Evolutionary conservation across 1,284 basidiomycete genomes (phyloP).

Genomic region (Tilletia horrida): DNA sequence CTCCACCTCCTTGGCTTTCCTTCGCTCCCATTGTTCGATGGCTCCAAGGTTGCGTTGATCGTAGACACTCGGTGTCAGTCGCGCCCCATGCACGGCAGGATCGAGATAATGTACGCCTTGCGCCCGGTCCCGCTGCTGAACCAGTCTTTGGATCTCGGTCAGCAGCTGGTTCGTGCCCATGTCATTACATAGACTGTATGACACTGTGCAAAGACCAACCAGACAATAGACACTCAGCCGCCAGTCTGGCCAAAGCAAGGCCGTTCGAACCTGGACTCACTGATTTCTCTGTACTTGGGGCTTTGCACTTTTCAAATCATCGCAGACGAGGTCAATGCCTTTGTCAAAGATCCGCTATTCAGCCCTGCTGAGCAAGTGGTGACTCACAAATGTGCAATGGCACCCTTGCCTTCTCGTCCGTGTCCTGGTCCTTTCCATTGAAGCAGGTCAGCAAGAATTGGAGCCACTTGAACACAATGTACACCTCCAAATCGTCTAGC

Average conservation of each 20-base stretch:
- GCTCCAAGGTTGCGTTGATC: slow-evolving; percentile 86
- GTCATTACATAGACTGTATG: slow-evolving; percentile 50
- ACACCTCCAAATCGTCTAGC: slow-evolving; percentile 88
- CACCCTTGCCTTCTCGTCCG: slow-evolving; percentile 60
- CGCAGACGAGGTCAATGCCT: not conserved
- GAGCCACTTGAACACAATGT: slow-evolving; percentile 96
- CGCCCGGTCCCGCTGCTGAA: slow-evolving; percentile 62
- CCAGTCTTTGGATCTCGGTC: slow-evolving; percentile 84
- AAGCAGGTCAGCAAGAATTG: slow-evolving; percentile 83
- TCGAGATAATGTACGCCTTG: slow-evolving; percentile 65
- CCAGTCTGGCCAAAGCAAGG: no score
- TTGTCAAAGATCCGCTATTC: not conserved
- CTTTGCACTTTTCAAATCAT: no score
- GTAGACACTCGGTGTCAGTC: slow-evolving; percentile 53
- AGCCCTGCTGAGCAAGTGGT: not conserved
- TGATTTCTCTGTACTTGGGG: slow-evolving; percentile 76
- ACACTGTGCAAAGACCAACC: no score
- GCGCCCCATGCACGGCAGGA: not conserved
- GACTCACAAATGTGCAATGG: slow-evolving; percentile 66
- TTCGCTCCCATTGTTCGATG: slow-evolving; percentile 87
- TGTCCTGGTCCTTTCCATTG: slow-evolving; percentile 86
- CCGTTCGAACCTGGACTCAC: not conserved
- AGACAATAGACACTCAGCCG: no score
- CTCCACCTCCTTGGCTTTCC: slow-evolving; percentile 67
- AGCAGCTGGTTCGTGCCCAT: slow-evolving; percentile 57